phyloP scores from a whole-genome alignment of 1,284 basidiomycete species.

The Cystobasidiaceae sp. region DNA sequence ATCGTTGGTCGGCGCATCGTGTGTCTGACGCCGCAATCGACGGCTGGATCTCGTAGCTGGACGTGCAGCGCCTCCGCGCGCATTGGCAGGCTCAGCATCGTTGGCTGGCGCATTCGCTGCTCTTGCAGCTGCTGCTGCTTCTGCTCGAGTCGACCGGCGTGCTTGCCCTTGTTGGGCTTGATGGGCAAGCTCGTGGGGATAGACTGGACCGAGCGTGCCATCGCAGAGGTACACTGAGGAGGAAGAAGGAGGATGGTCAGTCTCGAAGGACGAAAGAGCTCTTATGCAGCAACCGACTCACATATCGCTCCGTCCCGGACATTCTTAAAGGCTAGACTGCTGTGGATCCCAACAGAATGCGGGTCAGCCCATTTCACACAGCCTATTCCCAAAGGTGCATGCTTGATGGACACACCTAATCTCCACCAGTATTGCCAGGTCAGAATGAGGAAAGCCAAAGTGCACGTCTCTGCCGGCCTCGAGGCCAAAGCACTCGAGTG shows the following conservation, averaged over 20 bases:
- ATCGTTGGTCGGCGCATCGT: not conserved
- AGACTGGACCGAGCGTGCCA: conserved; percentile 8
- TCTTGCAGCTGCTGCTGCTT: not conserved
- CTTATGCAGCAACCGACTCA: not conserved
- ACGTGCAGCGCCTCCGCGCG: not conserved
- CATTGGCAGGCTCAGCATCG: not conserved
- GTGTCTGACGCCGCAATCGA: not conserved
- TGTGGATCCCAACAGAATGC: no score
- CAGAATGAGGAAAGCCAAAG: conserved; percentile 18
- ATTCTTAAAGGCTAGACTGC: conserved; percentile 8
- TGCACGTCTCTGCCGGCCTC: not conserved
- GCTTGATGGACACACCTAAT: not conserved
- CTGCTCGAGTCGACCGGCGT: not conserved
- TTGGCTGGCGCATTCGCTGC: not conserved
- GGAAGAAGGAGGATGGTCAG: no score
- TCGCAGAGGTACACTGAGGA: conserved; percentile 25
- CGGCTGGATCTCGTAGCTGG: not conserved
- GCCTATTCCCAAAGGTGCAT: no score
- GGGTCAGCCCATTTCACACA: no score
- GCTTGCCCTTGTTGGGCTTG: conserved; percentile 11
- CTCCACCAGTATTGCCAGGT: conserved; percentile 21
- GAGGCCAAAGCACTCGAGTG: conserved; percentile 14
- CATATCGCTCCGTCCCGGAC: conserved; percentile 23
- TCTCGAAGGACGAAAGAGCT: no score
- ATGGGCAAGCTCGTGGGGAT: conserved; percentile 13